Base-by-base conservation (phyloP, 2,329 filamentous ascomycete genomes). In the Polytolypa hystricis region DNA sequence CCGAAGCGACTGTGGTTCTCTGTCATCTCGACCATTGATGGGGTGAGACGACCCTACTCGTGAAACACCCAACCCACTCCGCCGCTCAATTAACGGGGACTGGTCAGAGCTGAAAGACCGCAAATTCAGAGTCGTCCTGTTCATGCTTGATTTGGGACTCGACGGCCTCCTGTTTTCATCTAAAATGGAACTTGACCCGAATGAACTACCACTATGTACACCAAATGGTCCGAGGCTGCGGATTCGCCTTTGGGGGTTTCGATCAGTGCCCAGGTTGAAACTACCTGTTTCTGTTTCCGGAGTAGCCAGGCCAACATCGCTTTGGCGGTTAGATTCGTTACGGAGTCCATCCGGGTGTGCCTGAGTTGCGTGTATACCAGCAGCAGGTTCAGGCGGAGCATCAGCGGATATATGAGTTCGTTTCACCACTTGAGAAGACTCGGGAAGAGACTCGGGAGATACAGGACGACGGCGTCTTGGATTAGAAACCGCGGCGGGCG, bases 351-450 rank as follows among this genome's bases (percentile, higher is more conserved):
- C 38, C 42, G 11, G 38, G 14, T 31, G 35, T 18, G 35, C 30
- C 19, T 37, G 39, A 29, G 38, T 25, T 16, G 40, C 56, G 43
- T 51, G 51, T 31, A 67, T 64, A 36, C 66, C 66, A 49, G 67
- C 66, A 45, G 70, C 69, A 37, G 61, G 62, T 43, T 67, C 66
- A 33, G 70, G 65, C 35, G 69, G 61, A 36, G 69, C 47, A 42
- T 62, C 42, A 28, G 55, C 47, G 19, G 42, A 41, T 26, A 50
- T 43, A 39, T 53, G 52, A 10, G 47, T 43, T 17, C 48, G 52
- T 6, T 46, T 49, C 27, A 60, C 65, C 38, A 64, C 57, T 54
- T 70, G 68, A 31, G 63, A 68, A 37, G 67, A 66, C 49, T 76
- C 73, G 21, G 65, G 21, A 30, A 35, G 37, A 25, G 40, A 38